These are phyloP conservation scores for Friedmanniomyces endolithicus DNA, from an alignment of 495 filamentous ascomycete species.

Conservation along the genomic window DNA sequence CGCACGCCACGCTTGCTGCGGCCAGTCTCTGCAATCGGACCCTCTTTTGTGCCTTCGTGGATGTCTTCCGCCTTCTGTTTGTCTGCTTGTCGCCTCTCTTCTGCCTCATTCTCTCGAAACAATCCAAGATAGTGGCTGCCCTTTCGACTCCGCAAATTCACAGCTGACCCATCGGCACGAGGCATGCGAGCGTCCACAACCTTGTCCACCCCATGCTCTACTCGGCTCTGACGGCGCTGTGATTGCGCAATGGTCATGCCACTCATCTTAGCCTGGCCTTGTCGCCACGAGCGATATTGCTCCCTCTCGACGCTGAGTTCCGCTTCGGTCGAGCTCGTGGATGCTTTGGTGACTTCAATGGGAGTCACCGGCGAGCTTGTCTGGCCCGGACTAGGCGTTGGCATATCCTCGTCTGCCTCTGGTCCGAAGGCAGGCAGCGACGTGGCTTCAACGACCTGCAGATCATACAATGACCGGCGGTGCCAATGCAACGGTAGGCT, in stretches of 20 bases:
- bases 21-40: slow-evolving; percentile 12
- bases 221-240: slow-evolving; percentile 14
- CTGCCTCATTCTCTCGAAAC: slow-evolving; percentile 76
- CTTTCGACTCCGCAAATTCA: slow-evolving; percentile 79
- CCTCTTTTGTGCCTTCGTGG: not conserved
- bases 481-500: slow-evolving; percentile 15
- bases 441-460: slow-evolving; percentile 6
- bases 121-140: slow-evolving; percentile 82
- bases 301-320: slow-evolving; percentile 17
- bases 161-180: slow-evolving; percentile 50
- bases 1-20: slow-evolving; percentile 7
- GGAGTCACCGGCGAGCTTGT: slow-evolving; percentile 8
- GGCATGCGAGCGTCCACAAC: slow-evolving; percentile 71
- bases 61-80: slow-evolving; percentile 3
- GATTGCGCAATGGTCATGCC: slow-evolving; percentile 17
- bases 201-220: slow-evolving; percentile 53
- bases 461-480: slow-evolving; percentile 16
- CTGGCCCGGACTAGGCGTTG: not conserved
- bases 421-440: slow-evolving; percentile 3
- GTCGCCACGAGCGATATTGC: slow-evolving; percentile 31
- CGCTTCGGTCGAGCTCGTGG: not conserved
- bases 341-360: not conserved
- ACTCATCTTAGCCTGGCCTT: slow-evolving; percentile 26
- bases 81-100: slow-evolving; percentile 23
- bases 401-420: not conserved